Conservation (phyloP, 2,329 filamentous ascomycete genomes). For the Epichloe glyceriae region DNA sequence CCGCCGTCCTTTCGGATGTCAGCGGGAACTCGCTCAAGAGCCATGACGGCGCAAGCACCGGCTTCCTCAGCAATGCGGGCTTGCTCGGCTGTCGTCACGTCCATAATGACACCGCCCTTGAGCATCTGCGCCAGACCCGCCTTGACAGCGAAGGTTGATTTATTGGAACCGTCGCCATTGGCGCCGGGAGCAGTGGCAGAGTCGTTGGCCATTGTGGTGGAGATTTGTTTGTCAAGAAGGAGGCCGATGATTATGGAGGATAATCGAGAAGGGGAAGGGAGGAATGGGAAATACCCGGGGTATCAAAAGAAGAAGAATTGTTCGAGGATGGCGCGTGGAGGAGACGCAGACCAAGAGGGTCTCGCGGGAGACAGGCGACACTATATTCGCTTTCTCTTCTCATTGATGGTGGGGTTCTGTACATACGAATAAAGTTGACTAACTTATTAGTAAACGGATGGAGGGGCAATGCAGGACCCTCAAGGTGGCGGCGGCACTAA, state of each 20-base stretch:
- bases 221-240: not conserved
- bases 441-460: not conserved
- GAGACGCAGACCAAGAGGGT: not conserved
- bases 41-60: conserved; percentile 94
- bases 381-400: not conserved
- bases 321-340: not conserved
- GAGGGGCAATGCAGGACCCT: conserved; percentile 1
- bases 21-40: conserved; percentile 89
- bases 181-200: conserved; percentile 16
- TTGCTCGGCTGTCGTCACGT: conserved; percentile 87
- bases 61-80: conserved; percentile 96
- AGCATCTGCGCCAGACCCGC: conserved; percentile 93
- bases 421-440: not conserved
- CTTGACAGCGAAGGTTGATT: conserved; percentile 71
- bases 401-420: conserved; percentile 1
- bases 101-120: conserved; percentile 99
- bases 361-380: not conserved
- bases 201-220: conserved; percentile 23
- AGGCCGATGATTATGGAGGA: not conserved
- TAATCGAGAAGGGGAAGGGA: not conserved
- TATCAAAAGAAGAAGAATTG: not conserved
- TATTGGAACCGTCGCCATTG: conserved; percentile 23
- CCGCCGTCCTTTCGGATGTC: conserved; percentile 89
- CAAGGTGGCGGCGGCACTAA: not conserved
- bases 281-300: not conserved